Base-by-base conservation (phyloP, 495 filamentous ascomycete genomes). In the Lasiosphaeriaceae sp. region DNA sequence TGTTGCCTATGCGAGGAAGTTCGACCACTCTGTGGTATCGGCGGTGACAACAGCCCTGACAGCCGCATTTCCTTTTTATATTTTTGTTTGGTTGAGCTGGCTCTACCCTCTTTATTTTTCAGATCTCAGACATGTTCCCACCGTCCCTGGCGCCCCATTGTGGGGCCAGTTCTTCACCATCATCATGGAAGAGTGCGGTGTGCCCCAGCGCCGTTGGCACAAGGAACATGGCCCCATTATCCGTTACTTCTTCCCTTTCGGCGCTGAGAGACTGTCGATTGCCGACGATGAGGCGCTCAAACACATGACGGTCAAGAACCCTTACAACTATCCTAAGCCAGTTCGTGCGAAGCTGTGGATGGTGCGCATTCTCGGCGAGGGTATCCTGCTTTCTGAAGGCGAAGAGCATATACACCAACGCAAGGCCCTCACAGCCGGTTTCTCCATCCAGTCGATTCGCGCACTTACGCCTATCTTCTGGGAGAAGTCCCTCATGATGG, bases 271-370 rank as follows among this genome's bases (percentile, higher is more conserved):
- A 23, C 62, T 67, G 37, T 67, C 65, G 16, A 29, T 67, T 19
- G 65, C 65, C 51, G 57, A 58, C 46, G 59, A 67, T 24, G 54
- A 56, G 39, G 48, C 71, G 21, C 66, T 81, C 49, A 74, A 73
- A 53, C 75, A 80, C 55, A 74, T 80, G 68, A 77, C 75, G 11
- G 63, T 77, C 55, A 76, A 75, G 56, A 77, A 81, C 65, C 74
- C 77, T 3, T 80, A 81, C 70, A 80, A 78, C 63, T 81, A 73
- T 60, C 76, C 76, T 17, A 80, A 81, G 57, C 78, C 78, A 0
- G 59, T 74, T 0, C 75, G 75, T 41, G 77, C 75, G 2, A 75
- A 74, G 69, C 64, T 74, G 24, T 80, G 76, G 77, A 75, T 79
- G 76, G 68, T 70, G 37, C 71, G 76, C 45, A 76, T 79, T 39